Evolutionary conservation across 139 green algal genomes (phyloP), one percentile per base, ranked within the genome.

Genomic region (Chlorella sp.): DNA sequence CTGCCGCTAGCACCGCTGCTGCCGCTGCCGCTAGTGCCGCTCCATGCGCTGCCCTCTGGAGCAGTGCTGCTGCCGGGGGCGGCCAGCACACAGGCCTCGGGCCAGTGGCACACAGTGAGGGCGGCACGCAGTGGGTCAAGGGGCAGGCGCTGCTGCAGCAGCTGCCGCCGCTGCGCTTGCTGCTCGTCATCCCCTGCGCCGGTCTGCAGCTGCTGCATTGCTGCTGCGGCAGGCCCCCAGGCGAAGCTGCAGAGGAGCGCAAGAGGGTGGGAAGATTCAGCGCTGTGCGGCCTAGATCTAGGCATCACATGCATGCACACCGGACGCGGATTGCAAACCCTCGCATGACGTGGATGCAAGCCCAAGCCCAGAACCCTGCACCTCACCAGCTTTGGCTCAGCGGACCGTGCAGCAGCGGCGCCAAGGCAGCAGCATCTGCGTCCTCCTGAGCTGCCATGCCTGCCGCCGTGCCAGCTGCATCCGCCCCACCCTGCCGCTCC

Each of bases 61-160:
- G 47, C 57, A 15, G 32, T 74, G 36, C 17, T 83, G 51, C 68
- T 62, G 26, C 56, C 83, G 17, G 62, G 67, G 0, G 17, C 80
- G 9, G 84, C 63, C 56, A 94, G 65, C 26, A 21, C 68, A 21
- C 88, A 75, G n/a, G 69, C 60, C 62, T 94, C 90, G 13, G 90
- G 91, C 55, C 89, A 94, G 56, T 90, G 86, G n/a, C 88, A 73
- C 1, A 75, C 72, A 1, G 81, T 83, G 26, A 94, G 83, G 4
- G 85, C 91, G 64, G 80, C 88, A 6, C 91, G 79, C 4, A 78
- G 41, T 0, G 85, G 85, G 21, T 94, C 89, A 3, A 91, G 30
- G 4, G 82, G 51, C 12, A 81, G 26, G 2, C 57, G 36, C 34
- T 83, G 64, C 39, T 81, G 64, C 20, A 93, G 62, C 68, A 91